phyloP scores from a whole-genome alignment of 1,284 basidiomycete genomes.

The Ustilago esculenta region DNA sequence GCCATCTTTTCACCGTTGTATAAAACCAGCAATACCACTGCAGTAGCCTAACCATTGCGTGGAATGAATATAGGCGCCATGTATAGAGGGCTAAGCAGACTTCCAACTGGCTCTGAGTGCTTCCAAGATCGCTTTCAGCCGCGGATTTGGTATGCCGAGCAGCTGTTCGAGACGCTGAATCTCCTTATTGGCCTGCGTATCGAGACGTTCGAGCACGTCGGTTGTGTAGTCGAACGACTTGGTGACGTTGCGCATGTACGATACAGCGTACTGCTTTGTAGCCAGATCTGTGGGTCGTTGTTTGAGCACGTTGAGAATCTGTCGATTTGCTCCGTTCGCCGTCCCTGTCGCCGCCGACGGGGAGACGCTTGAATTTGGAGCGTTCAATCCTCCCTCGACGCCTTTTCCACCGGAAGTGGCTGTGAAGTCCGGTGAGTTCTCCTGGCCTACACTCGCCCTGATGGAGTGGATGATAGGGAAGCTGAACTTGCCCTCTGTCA shows the following conservation, averaged over 20 bases:
- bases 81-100: background rate
- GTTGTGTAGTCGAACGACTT: conserved; percentile 61
- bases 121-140: conserved; percentile 47
- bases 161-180: conserved; percentile 35
- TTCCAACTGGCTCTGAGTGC: conserved; percentile 45
- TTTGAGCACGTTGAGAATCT: conserved; percentile 60
- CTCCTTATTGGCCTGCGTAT: conserved; percentile 50
- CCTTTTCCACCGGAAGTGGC: background rate
- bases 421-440: background rate
- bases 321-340: conserved; percentile 35
- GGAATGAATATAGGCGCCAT: too few species aligned
- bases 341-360: background rate
- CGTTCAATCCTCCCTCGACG: background rate
- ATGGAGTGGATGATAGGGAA: conserved; percentile 93
- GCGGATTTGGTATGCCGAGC: conserved; percentile 35
- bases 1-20: too few species aligned
- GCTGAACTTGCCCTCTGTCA: conserved; percentile 95
- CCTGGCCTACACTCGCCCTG: conserved; percentile 66
- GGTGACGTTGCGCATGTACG: conserved; percentile 61
- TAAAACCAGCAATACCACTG: too few species aligned
- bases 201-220: conserved; percentile 52
- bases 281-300: conserved; percentile 59
- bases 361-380: conserved; percentile 10
- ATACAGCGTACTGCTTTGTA: conserved; percentile 61
- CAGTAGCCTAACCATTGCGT: too few species aligned